A percentile compares a stretch with the other conserved stretches of the same genome.
phyloP scores from a whole-genome alignment of 352 stramenopile species.

The Phytophthora crassamura region DNA sequence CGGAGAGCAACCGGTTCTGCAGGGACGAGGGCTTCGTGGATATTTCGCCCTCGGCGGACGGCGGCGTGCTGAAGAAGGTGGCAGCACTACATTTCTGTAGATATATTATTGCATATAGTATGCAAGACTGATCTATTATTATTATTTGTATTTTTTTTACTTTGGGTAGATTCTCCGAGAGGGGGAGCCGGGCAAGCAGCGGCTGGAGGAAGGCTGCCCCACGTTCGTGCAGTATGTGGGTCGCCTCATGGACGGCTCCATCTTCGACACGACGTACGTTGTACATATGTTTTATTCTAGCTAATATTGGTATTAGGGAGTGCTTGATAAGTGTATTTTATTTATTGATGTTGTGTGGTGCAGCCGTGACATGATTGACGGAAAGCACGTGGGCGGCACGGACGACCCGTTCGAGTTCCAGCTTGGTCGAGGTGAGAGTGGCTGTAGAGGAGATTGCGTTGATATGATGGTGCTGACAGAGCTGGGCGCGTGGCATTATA shows the following conservation, averaged over 20 bases:
- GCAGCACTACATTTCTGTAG: neutral
- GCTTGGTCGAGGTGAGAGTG: slow-evolving; percentile 64
- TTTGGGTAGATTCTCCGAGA: slow-evolving; percentile 59
- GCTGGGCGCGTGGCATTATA: slow-evolving; percentile 19
- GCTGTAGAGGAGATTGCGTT: slow-evolving; percentile 4
- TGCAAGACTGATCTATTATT: neutral
- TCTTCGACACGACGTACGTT: slow-evolving; percentile 85
- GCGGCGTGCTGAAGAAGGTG: slow-evolving; percentile 85
- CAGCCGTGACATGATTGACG: slow-evolving; percentile 81
- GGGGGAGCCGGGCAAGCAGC: slow-evolving; percentile 48
- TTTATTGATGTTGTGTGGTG: neutral
- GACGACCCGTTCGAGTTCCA: slow-evolving; percentile 90
- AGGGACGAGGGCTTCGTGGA: slow-evolving; percentile 81
- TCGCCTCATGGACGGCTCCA: slow-evolving; percentile 79
- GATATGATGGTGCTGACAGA: neutral
- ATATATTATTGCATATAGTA: neutral
- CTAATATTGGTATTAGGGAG: too few relatives aligned
- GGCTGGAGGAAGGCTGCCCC: slow-evolving; percentile 83
- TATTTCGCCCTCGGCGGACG: slow-evolving; percentile 77
- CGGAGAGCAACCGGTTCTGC: slow-evolving; percentile 68
- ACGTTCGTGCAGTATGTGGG: slow-evolving; percentile 90
- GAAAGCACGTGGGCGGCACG: slow-evolving; percentile 83
- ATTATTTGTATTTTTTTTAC: neutral
- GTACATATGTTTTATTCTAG: too few relatives aligned
- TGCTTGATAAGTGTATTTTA: too few relatives aligned